These are phyloP conservation scores for Incumbomyces delicatus DNA, from an alignment of 2,329 filamentous ascomycete species.

Conservation along the genomic window DNA sequence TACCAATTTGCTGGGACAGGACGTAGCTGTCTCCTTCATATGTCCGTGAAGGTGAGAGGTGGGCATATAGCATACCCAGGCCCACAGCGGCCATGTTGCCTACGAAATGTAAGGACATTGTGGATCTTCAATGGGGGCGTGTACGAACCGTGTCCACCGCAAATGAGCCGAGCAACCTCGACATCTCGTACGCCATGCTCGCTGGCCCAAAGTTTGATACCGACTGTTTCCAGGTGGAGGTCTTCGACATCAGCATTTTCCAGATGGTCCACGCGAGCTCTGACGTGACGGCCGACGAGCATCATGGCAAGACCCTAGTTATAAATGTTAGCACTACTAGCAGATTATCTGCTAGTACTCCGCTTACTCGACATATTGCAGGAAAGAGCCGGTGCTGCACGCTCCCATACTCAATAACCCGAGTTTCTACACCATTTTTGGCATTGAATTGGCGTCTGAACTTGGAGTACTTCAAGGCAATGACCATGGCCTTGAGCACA, in stretches of 20 bases:
- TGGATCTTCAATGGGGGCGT: background rate
- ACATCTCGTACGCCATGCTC: constrained; percentile 17
- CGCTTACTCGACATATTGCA: constrained; percentile 15
- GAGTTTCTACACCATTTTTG: constrained; percentile 8
- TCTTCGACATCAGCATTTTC: constrained; percentile 16
- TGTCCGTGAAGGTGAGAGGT: constrained; percentile 17
- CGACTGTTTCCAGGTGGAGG: constrained; percentile 20
- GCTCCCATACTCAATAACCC: constrained; percentile 20
- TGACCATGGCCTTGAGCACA: constrained; percentile 27
- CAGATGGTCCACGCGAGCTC: constrained; percentile 1
- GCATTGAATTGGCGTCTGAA: constrained; percentile 22
- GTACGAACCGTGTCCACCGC: constrained; percentile 10
- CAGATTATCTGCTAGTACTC: background rate
- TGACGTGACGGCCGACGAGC: constrained; percentile 18
- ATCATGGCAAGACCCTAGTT: constrained; percentile 14
- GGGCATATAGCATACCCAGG: constrained; percentile 5
- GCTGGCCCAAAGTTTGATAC: constrained; percentile 20
- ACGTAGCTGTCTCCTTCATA: constrained; percentile 35
- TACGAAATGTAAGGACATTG: background rate
- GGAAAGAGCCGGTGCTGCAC: constrained; percentile 19
- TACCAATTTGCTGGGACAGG: constrained; percentile 29
- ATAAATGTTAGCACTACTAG: background rate
- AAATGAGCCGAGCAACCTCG: constrained; percentile 20
- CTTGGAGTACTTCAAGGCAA: constrained; percentile 27
- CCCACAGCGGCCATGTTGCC: background rate